These are phyloP conservation scores for Globisporangium megalacanthum DNA, from an alignment of 352 stramenopile species.

Conservation along the genomic window DNA sequence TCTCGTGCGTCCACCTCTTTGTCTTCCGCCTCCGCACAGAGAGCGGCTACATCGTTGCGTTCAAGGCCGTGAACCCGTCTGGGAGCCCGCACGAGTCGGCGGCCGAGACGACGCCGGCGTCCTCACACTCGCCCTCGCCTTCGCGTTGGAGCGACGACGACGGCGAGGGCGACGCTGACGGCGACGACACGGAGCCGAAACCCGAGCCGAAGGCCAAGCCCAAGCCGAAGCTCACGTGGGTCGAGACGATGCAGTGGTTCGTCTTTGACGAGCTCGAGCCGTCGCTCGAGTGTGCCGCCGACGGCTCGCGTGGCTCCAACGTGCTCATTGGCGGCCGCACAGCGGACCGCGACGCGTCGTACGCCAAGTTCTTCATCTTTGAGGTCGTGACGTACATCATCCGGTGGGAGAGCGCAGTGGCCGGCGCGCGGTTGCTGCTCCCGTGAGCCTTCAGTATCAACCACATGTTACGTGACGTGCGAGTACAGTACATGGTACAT, in stretches of 20 bases:
- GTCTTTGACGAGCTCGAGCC: slow-evolving; percentile 10
- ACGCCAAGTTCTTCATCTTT: slow-evolving; percentile 41
- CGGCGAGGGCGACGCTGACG: neutral
- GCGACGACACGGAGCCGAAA: neutral
- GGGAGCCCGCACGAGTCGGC: slow-evolving; percentile 9
- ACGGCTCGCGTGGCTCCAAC: neutral
- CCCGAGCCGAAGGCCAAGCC: neutral
- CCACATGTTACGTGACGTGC: neutral
- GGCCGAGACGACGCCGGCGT: neutral
- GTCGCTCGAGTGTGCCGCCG: neutral
- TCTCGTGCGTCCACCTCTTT: slow-evolving; percentile 7
- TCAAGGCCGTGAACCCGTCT: slow-evolving; percentile 9
- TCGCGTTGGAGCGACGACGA: neutral
- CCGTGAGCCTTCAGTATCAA: neutral
- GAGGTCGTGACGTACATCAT: slow-evolving; percentile 47
- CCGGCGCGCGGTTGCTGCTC: slow-evolving; percentile 27
- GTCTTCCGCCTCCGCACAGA: slow-evolving; percentile 12
- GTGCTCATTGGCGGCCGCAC: slow-evolving; percentile 26
- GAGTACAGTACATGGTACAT: neutral
- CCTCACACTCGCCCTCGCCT: neutral
- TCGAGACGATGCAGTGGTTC: slow-evolving; percentile 48
- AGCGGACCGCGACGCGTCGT: slow-evolving; percentile 31
- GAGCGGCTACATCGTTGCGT: slow-evolving; percentile 12
- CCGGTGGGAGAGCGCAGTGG: slow-evolving; percentile 36
- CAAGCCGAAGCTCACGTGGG: slow-evolving; percentile 25